Percentiles rank a stretch among this genome's conserved stretches.
These are phyloP conservation scores for Antonospora locustae DNA, from an alignment of 371 early-diverging fungal species.

Conservation along the genomic window DNA sequence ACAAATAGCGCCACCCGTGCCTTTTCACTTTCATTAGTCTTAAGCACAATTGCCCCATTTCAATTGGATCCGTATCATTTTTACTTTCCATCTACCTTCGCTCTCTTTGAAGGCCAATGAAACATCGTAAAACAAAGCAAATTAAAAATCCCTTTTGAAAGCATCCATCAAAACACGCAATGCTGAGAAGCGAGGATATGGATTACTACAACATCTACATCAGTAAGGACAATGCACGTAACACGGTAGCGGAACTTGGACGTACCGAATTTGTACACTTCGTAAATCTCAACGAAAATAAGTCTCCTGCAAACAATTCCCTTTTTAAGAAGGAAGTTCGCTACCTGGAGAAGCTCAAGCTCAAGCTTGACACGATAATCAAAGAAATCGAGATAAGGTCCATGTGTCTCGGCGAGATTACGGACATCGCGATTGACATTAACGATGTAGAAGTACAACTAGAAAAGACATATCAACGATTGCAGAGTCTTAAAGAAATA, in stretches of 20 bases:
- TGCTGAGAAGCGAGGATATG: conserved; percentile 53
- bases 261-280: conserved; percentile 44
- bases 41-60: too few species aligned
- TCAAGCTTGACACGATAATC: conserved; percentile 32
- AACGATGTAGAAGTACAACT: conserved; percentile 36
- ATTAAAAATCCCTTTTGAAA: too few species aligned
- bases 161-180: too few species aligned
- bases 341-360: conserved; percentile 38
- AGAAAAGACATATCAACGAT: conserved; percentile 43
- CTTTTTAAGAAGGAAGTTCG: conserved; percentile 32
- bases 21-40: too few species aligned
- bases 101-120: too few species aligned
- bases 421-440: conserved; percentile 7
- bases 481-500: conserved; percentile 41
- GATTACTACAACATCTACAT: conserved; percentile 46
- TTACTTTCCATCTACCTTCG: too few species aligned
- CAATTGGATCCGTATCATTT: too few species aligned
- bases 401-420: conserved; percentile 10
- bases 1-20: too few species aligned
- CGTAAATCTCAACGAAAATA: conserved; percentile 16
- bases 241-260: conserved; percentile 46
- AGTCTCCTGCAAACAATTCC: conserved; percentile 16
- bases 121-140: too few species aligned
- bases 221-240: conserved; percentile 40
- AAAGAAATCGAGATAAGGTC: conserved; percentile 24